phyloP scores from a whole-genome alignment of 306 rosid species.

The Lathyrus sativus region DNA sequence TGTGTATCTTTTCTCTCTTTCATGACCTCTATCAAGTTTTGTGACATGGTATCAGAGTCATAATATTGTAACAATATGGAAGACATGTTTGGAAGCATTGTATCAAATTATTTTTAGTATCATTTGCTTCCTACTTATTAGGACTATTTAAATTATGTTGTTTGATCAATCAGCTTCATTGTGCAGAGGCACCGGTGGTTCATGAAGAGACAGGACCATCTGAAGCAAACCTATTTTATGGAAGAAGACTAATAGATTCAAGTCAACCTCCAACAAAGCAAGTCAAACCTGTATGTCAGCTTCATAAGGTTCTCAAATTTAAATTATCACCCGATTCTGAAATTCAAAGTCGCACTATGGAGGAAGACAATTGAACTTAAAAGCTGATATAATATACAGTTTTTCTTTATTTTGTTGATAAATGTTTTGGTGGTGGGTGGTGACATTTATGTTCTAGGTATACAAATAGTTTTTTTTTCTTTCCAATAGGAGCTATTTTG shows the following conservation, averaged over 20 bases:
- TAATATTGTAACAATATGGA: neutral
- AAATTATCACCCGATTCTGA: slow-evolving; percentile 58
- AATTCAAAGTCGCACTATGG: slow-evolving; percentile 31
- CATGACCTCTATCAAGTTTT: neutral
- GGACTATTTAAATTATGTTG: slow-evolving; percentile 5
- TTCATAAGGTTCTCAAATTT: slow-evolving; percentile 68
- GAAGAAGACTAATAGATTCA: slow-evolving; percentile 66
- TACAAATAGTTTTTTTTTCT: neutral
- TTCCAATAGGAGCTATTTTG: neutral
- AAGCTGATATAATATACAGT: neutral
- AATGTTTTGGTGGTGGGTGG: neutral
- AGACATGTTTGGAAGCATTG: neutral
- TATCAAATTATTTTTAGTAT: neutral
- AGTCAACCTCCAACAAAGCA: slow-evolving; percentile 57
- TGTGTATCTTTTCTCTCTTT: neutral
- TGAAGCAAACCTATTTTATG: slow-evolving; percentile 54
- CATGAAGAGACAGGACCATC: slow-evolving; percentile 79
- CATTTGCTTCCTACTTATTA: slow-evolving; percentile 13
- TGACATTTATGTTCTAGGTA: neutral
- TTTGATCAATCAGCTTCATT: slow-evolving; percentile 17
- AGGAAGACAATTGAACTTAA: slow-evolving; percentile 38
- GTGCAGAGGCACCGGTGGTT: slow-evolving; percentile 59
- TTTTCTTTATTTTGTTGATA: neutral
- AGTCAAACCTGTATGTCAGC: slow-evolving; percentile 59
- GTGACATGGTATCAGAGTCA: neutral